Percentiles rank a stretch among this genome's conserved stretches.
Evolutionary conservation across 2,329 filamentous ascomycete genomes (phyloP).

Genomic region (Calonectria honghensis): DNA sequence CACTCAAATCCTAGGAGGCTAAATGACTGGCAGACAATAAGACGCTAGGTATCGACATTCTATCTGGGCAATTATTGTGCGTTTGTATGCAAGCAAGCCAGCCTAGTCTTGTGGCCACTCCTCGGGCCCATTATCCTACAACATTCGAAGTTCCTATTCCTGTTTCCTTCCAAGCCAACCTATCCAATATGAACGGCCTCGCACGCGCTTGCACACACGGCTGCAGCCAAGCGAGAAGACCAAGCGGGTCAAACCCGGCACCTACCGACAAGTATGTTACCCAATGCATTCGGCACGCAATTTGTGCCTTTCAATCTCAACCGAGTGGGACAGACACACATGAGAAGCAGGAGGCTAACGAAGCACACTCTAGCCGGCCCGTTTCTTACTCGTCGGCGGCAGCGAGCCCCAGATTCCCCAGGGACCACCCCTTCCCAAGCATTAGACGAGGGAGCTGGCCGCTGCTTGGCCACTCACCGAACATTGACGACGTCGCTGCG

Average conservation of each 20-base stretch:
- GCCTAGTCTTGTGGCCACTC: neutral
- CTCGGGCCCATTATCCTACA: neutral
- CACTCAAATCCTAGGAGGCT: neutral
- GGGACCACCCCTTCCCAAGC: neutral
- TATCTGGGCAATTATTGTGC: neutral
- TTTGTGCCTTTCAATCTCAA: neutral
- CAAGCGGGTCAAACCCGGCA: constrained; percentile 21
- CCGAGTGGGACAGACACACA: constrained; percentile 3
- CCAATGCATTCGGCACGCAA: constrained; percentile 6
- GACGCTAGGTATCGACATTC: neutral
- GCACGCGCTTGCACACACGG: constrained; percentile 16
- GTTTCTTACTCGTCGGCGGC: constrained; percentile 5
- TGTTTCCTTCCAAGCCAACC: neutral
- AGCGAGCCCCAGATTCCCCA: neutral
- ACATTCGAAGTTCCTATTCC: neutral
- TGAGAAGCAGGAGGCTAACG: constrained; percentile 15
- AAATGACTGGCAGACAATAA: neutral
- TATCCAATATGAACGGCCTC: constrained; percentile 28
- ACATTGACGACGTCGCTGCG: neutral
- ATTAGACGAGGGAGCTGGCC: constrained; percentile 34
- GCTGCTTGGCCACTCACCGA: constrained; percentile 22
- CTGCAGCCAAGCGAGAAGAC: constrained; percentile 17
- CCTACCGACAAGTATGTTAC: constrained; percentile 30
- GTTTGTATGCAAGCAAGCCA: too few relatives aligned
- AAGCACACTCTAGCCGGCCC: constrained; percentile 1